phyloP scores from a whole-genome alignment of 805 yeast species.

The Saturnispora diversa region DNA sequence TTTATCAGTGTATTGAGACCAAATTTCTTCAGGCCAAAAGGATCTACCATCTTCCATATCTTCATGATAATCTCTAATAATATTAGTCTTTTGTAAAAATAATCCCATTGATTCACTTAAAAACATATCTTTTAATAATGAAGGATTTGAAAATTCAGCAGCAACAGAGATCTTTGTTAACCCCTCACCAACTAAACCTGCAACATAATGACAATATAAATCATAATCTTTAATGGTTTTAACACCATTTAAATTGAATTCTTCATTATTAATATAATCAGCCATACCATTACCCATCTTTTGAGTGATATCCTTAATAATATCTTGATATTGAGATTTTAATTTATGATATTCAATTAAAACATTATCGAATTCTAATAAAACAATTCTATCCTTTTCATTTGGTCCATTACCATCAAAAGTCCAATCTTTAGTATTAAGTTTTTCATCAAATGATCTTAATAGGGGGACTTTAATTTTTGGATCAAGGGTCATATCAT shows the following conservation, averaged over 20 bases:
- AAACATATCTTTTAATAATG: conserved; percentile 44
- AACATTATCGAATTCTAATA: conserved; percentile 68
- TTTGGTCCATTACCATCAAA: conserved; percentile 65
- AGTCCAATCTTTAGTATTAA: conserved; percentile 67
- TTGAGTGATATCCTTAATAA: conserved; percentile 66
- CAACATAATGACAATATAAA: conserved; percentile 91
- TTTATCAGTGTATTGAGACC: conserved; percentile 69
- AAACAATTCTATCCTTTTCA: conserved; percentile 75
- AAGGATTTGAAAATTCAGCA: conserved; percentile 59
- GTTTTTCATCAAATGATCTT: conserved; percentile 55
- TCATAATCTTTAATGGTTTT: conserved; percentile 75
- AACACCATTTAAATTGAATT: conserved; percentile 74
- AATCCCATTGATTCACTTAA: conserved; percentile 85
- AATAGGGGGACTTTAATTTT: conserved; percentile 66
- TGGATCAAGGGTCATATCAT: conserved; percentile 82
- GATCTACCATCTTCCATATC: conserved; percentile 87
- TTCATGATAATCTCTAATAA: conserved; percentile 90
- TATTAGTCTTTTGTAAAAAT: conserved; percentile 91
- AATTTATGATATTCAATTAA: conserved; percentile 65
- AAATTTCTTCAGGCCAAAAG: conserved; percentile 93
- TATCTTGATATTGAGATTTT: conserved; percentile 67
- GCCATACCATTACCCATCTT: conserved; percentile 99
- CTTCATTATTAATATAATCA: conserved; percentile 70
- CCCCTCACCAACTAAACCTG: conserved; percentile 97
- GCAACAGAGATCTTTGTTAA: conserved; percentile 72